phyloP scores from a whole-genome alignment of 352 stramenopile species.

The Phytopythium chamaehyphon region DNA sequence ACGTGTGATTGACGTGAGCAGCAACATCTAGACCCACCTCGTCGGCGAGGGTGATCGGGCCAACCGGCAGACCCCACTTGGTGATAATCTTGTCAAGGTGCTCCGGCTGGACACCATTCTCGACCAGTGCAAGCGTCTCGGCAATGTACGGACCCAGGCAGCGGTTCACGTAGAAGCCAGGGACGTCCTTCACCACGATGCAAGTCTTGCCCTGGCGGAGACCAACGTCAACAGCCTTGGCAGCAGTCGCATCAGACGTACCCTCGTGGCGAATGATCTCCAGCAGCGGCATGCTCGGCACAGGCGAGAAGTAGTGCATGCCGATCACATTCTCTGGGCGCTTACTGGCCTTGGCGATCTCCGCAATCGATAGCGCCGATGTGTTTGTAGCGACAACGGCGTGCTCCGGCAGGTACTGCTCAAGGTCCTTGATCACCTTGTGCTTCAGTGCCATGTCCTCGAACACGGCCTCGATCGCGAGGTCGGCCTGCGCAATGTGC shows the following conservation, averaged over 20 bases:
- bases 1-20: conserved; percentile 90
- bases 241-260: conserved; percentile 86
- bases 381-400: conserved; percentile 98
- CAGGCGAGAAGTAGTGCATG: conserved; percentile 99
- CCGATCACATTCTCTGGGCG: conserved; percentile 92
- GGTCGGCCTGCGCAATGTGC: conserved; percentile 92
- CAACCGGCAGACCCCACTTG: conserved; percentile 96
- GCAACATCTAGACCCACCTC: conserved; percentile 98
- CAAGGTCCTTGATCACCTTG: conserved; percentile 92
- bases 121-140: conserved; percentile 89
- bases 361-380: conserved; percentile 94
- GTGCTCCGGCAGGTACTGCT: conserved; percentile 90
- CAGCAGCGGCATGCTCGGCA: conserved; percentile 96
- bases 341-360: conserved; percentile 89
- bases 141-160: conserved; percentile 95
- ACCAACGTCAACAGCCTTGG: conserved; percentile 93
- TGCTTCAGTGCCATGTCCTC: conserved; percentile 97
- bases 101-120: conserved; percentile 91
- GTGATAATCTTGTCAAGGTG: conserved; percentile 94
- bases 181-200: conserved; percentile 98
- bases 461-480: conserved; percentile 98
- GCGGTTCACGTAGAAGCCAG: conserved; percentile 99
- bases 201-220: conserved; percentile 97
- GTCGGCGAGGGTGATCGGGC: conserved; percentile 95
- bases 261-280: conserved; percentile 97